A percentile compares a stretch with the other conserved stretches of the same genome.
phyloP scores from a whole-genome alignment of 2,329 filamentous ascomycete genomes.

The Oidium heveae region DNA sequence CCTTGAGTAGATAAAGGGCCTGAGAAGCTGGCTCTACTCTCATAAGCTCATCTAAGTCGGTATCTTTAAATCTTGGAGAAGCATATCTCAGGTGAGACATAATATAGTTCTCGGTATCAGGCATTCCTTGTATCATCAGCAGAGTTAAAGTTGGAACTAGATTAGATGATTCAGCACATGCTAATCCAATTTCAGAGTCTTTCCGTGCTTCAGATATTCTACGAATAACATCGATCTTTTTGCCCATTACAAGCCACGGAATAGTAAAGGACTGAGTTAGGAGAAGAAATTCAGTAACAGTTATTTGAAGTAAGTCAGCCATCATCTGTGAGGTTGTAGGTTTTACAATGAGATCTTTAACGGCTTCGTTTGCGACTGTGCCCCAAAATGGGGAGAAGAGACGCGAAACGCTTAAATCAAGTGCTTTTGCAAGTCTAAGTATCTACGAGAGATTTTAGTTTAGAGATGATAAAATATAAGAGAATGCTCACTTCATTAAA shows the following conservation, averaged over 20 bases:
- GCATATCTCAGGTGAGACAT: constrained; percentile 43
- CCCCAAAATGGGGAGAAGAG: constrained; percentile 77
- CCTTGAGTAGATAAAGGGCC: constrained; percentile 60
- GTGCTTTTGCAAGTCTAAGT: constrained; percentile 41
- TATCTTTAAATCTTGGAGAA: constrained; percentile 41
- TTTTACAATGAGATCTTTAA: constrained; percentile 54
- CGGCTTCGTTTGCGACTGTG: constrained; percentile 54
- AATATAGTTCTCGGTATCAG: constrained; percentile 35
- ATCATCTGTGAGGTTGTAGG: constrained; percentile 66
- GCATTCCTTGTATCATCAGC: constrained; percentile 29
- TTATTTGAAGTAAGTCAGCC: constrained; percentile 57
- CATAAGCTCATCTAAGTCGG: constrained; percentile 41
- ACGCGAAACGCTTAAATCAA: constrained; percentile 33
- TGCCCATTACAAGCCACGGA: constrained; percentile 62
- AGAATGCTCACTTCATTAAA: constrained; percentile 46
- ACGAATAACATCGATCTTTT: constrained; percentile 52
- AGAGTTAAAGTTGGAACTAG: constrained; percentile 31
- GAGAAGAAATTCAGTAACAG: constrained; percentile 46
- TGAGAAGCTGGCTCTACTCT: constrained; percentile 50
- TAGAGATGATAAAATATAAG: background rate
- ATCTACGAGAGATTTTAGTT: constrained; percentile 21
- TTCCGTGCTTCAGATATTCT: constrained; percentile 58
- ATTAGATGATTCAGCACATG: constrained; percentile 30
- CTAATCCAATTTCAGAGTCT: constrained; percentile 33
- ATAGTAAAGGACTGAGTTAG: constrained; percentile 59